A percentile compares a stretch with the other conserved stretches of the same genome.
Evolutionary conservation across 2,329 filamentous ascomycete genomes (phyloP).

Genomic region (Fusarium sp.): DNA sequence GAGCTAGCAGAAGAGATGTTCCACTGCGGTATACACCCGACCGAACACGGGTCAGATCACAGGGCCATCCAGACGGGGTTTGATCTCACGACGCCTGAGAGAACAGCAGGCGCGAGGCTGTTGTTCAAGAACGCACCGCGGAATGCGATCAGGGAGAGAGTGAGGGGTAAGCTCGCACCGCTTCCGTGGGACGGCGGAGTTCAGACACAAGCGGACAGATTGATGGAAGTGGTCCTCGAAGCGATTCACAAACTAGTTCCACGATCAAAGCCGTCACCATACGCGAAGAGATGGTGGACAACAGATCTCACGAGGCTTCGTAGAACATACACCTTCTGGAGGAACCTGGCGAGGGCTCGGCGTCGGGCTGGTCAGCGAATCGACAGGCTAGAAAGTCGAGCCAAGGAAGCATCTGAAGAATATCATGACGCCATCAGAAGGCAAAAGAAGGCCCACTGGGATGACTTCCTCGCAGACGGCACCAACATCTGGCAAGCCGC

Average conservation of each 20-base stretch:
- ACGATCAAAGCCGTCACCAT: not conserved
- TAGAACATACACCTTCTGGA: not conserved
- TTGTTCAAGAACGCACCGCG: slow-evolving; percentile 44
- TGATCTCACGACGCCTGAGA: slow-evolving; percentile 25
- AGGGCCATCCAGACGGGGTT: slow-evolving; percentile 47
- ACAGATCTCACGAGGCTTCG: not conserved
- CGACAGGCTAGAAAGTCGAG: not conserved
- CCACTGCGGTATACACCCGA: not conserved
- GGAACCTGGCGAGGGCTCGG: not conserved
- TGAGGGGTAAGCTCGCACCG: not conserved
- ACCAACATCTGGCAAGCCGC: not conserved
- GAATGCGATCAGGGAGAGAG: slow-evolving; percentile 5
- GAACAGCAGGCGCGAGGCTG: slow-evolving; percentile 21
- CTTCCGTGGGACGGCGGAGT: not conserved
- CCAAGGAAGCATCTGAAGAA: not conserved
- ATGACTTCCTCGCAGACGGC: not conserved
- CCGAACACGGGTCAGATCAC: slow-evolving; percentile 43
- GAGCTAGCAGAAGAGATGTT: slow-evolving; percentile 26
- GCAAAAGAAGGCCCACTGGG: not conserved
- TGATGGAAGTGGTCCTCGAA: not conserved
- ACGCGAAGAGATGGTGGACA: not conserved
- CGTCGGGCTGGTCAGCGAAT: not conserved
- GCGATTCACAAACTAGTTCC: not conserved
- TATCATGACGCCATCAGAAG: not conserved
- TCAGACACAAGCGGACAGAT: not conserved